phyloP scores from a whole-genome alignment of 2,329 filamentous ascomycete genomes.

The Alternaria consortialis region DNA sequence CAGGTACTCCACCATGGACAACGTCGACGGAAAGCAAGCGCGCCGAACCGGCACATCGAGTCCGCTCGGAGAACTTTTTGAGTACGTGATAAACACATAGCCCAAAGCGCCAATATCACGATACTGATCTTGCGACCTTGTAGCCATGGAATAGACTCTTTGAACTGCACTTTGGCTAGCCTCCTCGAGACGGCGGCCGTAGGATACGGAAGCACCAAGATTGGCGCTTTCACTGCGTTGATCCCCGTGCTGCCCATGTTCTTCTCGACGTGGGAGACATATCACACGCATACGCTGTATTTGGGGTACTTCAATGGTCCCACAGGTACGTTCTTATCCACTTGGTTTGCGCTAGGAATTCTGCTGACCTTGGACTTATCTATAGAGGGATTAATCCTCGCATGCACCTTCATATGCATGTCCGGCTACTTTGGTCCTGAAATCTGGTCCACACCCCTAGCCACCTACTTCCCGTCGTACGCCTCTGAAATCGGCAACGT shows the following conservation, averaged over 20 bases:
- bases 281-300: conserved; percentile 97
- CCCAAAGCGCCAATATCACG: conserved; percentile 33
- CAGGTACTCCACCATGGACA: conserved; percentile 94
- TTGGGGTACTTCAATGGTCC: conserved; percentile 97
- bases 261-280: conserved; percentile 99
- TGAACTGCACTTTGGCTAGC: conserved; percentile 95
- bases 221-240: conserved; percentile 90
- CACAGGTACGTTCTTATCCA: conserved; percentile 60
- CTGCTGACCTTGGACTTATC: conserved; percentile 19
- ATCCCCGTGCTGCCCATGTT: conserved; percentile 97
- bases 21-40: conserved; percentile 97
- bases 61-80: conserved; percentile 93
- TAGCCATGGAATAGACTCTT: conserved; percentile 92
- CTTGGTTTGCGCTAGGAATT: not conserved
- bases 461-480: conserved; percentile 58
- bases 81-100: conserved; percentile 60
- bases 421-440: conserved; percentile 88
- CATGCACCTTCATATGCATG: conserved; percentile 82
- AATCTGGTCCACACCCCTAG: conserved; percentile 83
- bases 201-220: conserved; percentile 83
- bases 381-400: conserved; percentile 85
- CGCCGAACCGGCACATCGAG: conserved; percentile 93
- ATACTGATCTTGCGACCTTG: conserved; percentile 29
- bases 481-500: conserved; percentile 70
- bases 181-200: conserved; percentile 92